These are phyloP conservation scores for Fusarium pseudocircinatum DNA, from an alignment of 2,329 filamentous ascomycete species.

Conservation along the genomic window DNA sequence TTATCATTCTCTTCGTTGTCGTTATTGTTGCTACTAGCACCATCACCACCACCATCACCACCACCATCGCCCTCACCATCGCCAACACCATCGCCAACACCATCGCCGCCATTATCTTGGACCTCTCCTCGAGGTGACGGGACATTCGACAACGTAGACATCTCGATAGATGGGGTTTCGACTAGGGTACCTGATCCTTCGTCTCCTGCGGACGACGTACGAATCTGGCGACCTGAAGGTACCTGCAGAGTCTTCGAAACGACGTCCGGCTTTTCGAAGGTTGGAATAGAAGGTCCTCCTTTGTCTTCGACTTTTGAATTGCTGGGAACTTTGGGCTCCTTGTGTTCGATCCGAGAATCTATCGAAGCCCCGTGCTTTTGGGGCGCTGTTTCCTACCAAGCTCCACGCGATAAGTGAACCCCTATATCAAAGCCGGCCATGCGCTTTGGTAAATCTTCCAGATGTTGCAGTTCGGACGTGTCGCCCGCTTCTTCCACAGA, in stretches of 20 bases:
- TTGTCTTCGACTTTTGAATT: background rate
- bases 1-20: background rate
- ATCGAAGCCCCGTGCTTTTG: background rate
- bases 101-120: background rate
- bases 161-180: background rate
- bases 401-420: background rate
- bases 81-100: background rate
- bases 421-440: background rate
- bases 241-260: background rate
- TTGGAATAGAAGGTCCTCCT: background rate
- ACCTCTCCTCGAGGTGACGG: background rate
- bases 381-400: background rate
- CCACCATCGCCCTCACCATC: background rate
- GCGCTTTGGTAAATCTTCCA: background rate
- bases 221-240: background rate
- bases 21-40: background rate
- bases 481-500: background rate
- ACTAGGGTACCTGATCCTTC: background rate
- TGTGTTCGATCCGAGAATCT: background rate
- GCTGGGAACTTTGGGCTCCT: background rate
- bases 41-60: background rate
- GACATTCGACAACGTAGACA: no score
- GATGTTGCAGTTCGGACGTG: background rate
- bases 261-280: background rate
- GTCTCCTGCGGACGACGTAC: background rate